Conservation (phyloP, 2,329 filamentous ascomycete species). For the Botrytis deweyae region DNA sequence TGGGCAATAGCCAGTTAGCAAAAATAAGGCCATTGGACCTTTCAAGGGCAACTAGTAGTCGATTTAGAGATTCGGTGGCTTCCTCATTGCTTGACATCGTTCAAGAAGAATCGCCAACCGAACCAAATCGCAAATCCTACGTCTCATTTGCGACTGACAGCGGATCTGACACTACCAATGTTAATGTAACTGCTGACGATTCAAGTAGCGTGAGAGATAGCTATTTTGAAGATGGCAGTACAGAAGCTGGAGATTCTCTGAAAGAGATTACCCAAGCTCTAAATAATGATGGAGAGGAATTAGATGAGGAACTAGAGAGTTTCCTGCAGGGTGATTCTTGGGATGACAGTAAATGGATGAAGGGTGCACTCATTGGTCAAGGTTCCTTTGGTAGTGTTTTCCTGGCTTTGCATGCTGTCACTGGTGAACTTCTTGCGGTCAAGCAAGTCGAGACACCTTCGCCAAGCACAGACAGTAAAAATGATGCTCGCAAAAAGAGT, state of each 20-base stretch:
- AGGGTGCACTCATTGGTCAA: slow-evolving; percentile 93
- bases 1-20: slow-evolving; percentile 54
- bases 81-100: slow-evolving; percentile 87
- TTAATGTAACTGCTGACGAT: slow-evolving; percentile 76
- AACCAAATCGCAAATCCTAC: slow-evolving; percentile 91
- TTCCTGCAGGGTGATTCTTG: slow-evolving; percentile 92
- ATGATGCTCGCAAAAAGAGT: slow-evolving; percentile 88
- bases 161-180: slow-evolving; percentile 65
- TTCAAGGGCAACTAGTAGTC: slow-evolving; percentile 43
- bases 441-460: slow-evolving; percentile 95
- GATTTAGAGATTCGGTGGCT: slow-evolving; percentile 82
- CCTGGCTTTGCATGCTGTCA: slow-evolving; percentile 90
- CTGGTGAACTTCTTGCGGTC: slow-evolving; percentile 94
- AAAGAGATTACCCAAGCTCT: slow-evolving; percentile 84
- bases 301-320: slow-evolving; percentile 83
- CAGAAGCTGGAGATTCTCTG: slow-evolving; percentile 71
- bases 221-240: slow-evolving; percentile 76
- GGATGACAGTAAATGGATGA: slow-evolving; percentile 99
- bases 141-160: slow-evolving; percentile 69
- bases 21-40: slow-evolving; percentile 49
- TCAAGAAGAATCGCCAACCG: slow-evolving; percentile 80
- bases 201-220: slow-evolving; percentile 69
- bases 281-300: slow-evolving; percentile 87
- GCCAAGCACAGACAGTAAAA: slow-evolving; percentile 73
- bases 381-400: slow-evolving; percentile 97